A percentile compares a stretch with the other conserved stretches of the same genome.
phyloP scores from a whole-genome alignment of 106 monocot genomes.

The Phalaenopsis aphrodite region DNA sequence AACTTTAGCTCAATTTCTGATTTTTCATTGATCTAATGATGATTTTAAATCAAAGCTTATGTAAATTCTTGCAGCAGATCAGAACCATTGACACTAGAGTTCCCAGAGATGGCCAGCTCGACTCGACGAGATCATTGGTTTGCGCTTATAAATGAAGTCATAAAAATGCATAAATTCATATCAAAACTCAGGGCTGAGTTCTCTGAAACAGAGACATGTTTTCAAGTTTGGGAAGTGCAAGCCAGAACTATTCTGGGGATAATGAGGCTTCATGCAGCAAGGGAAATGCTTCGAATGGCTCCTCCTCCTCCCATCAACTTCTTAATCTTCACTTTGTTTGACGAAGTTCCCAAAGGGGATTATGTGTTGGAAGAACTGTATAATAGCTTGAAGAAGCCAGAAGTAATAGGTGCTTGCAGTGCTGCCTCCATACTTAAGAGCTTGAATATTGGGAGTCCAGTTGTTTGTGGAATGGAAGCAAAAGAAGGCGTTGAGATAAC shows the following conservation, averaged over 20 bases:
- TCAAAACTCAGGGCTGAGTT: slow-evolving; percentile 39
- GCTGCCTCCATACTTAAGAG: slow-evolving; percentile 58
- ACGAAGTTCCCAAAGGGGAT: slow-evolving; percentile 88
- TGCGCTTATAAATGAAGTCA: slow-evolving; percentile 62
- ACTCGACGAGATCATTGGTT: slow-evolving; percentile 86
- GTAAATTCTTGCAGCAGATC: slow-evolving; percentile 39
- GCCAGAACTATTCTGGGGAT: slow-evolving; percentile 67
- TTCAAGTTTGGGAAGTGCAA: slow-evolving; percentile 62
- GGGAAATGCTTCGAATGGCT: slow-evolving; percentile 86
- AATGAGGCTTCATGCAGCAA: slow-evolving; percentile 82
- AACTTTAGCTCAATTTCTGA: not conserved
- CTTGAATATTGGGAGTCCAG: slow-evolving; percentile 32
- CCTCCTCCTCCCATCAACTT: slow-evolving; percentile 64
- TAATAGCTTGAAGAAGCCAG: slow-evolving; percentile 33
- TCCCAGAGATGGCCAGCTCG: slow-evolving; percentile 91
- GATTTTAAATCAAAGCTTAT: not conserved
- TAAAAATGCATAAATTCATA: slow-evolving; percentile 58
- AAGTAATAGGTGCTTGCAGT: slow-evolving; percentile 12
- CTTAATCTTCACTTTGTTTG: slow-evolving; percentile 73
- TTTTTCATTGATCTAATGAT: not conserved
- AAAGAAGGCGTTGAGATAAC: slow-evolving; percentile 33
- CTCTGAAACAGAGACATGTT: not conserved
- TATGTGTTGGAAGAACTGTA: slow-evolving; percentile 70
- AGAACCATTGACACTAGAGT: slow-evolving; percentile 74
- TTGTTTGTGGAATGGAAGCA: slow-evolving; percentile 1